These are phyloP conservation scores for Apiospora pterosperma DNA, from an alignment of 2,329 filamentous ascomycete genomes.

Conservation along the genomic window DNA sequence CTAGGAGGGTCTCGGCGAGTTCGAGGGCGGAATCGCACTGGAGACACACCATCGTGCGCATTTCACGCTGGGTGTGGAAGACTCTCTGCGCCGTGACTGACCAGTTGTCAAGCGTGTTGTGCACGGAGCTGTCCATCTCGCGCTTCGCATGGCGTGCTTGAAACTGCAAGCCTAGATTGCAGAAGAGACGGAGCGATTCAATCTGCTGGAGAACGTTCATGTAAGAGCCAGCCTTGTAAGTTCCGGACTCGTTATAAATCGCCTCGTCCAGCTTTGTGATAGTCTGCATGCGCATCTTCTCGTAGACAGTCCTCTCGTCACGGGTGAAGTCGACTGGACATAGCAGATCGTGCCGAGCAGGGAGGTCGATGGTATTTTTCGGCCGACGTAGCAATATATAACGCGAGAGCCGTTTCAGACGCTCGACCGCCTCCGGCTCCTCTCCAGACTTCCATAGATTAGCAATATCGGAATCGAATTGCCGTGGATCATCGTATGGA, in stretches of 20 bases:
- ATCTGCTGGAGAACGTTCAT: constrained; percentile 43
- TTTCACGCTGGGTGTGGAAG: constrained; percentile 30
- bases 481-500: constrained; percentile 35
- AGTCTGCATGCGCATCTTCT: constrained; percentile 22
- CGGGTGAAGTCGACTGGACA: constrained; percentile 24
- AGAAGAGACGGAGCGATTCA: constrained; percentile 38
- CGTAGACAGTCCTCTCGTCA: constrained; percentile 33
- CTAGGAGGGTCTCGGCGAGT: constrained; percentile 16
- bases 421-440: constrained; percentile 31
- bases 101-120: constrained; percentile 14
- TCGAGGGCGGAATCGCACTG: constrained; percentile 24
- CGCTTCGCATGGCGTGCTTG: constrained; percentile 21
- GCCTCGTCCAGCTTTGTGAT: constrained; percentile 32
- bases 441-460: constrained; percentile 35
- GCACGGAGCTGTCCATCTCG: not conserved
- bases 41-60: constrained; percentile 22
- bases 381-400: constrained; percentile 38
- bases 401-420: constrained; percentile 34
- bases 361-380: constrained; percentile 21
- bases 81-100: constrained; percentile 24
- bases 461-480: constrained; percentile 35
- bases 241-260: constrained; percentile 16
- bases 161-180: constrained; percentile 42
- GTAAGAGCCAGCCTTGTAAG: constrained; percentile 20
- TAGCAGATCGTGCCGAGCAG: not conserved